These are phyloP conservation scores for Physaria fendleri DNA, from an alignment of 345 rosid species.

Conservation along the genomic window DNA sequence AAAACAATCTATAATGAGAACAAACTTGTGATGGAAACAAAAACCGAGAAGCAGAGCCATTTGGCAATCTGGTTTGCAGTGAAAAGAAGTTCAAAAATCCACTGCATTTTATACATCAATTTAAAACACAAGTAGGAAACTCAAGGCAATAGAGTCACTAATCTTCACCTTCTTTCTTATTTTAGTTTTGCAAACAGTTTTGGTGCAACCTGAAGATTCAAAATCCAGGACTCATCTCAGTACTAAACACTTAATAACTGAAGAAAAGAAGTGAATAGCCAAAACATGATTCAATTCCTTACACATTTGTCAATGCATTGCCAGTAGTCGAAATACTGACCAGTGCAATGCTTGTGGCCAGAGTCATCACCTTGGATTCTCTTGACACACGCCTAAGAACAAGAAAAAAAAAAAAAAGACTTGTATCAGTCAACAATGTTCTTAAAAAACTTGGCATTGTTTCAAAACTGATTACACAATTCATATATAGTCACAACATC, in stretches of 20 bases:
- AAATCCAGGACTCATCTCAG: neutral
- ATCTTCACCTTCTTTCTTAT: slow-evolving; percentile 28
- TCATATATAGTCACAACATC: neutral
- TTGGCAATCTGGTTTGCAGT: slow-evolving; percentile 31
- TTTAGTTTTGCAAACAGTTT: slow-evolving; percentile 52
- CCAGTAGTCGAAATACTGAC: slow-evolving; percentile 85
- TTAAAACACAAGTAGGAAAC: slow-evolving; percentile 18
- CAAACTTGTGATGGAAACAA: slow-evolving; percentile 13
- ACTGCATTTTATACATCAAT: slow-evolving; percentile 28
- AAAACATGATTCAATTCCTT: slow-evolving; percentile 26
- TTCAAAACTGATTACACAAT: neutral
- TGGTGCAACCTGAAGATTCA: slow-evolving; percentile 53
- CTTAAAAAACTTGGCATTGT: neutral
- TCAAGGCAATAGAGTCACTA: slow-evolving; percentile 9
- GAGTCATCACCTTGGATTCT: slow-evolving; percentile 77
- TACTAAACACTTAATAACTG: neutral
- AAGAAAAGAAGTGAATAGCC: neutral
- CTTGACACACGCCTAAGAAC: slow-evolving; percentile 72
- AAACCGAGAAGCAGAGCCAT: slow-evolving; percentile 24
- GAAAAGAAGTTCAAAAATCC: slow-evolving; percentile 10
- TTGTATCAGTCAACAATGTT: slow-evolving; percentile 5
- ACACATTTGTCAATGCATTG: slow-evolving; percentile 78
- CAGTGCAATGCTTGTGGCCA: slow-evolving; percentile 92
- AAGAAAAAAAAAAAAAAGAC: slow-evolving; percentile 4
- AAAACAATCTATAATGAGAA: slow-evolving; percentile 10